phyloP scores from a whole-genome alignment of 2,329 filamentous ascomycete genomes.

The Lasiodiplodia theobromae region DNA sequence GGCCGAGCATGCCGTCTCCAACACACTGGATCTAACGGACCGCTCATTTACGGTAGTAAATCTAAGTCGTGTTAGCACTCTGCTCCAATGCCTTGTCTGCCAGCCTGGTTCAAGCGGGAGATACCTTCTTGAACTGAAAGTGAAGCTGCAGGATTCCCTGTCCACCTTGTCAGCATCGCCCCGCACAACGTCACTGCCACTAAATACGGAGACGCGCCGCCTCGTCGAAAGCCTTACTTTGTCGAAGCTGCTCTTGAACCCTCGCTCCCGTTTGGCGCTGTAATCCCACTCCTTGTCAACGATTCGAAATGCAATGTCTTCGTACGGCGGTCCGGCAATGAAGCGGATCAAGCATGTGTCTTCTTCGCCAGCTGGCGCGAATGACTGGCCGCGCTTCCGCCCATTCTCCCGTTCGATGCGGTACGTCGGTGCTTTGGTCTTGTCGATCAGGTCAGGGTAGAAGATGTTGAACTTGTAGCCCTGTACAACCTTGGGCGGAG shows the following conservation, averaged over 20 bases:
- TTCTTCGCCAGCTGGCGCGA: slow-evolving; percentile 91
- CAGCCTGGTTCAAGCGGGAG: neutral
- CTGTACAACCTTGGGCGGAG: slow-evolving; percentile 96
- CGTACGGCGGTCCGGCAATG: slow-evolving; percentile 92
- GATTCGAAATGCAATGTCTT: slow-evolving; percentile 95
- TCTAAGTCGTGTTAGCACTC: slow-evolving; percentile 43
- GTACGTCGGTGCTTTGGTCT: slow-evolving; percentile 91
- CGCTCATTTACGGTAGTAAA: slow-evolving; percentile 56
- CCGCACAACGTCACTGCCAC: slow-evolving; percentile 18
- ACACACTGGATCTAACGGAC: neutral
- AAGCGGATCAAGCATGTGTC: slow-evolving; percentile 97
- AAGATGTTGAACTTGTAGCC: slow-evolving; percentile 99
- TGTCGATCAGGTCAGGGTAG: slow-evolving; percentile 96
- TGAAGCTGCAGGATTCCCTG: slow-evolving; percentile 95
- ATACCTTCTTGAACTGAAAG: slow-evolving; percentile 98
- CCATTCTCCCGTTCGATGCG: slow-evolving; percentile 95
- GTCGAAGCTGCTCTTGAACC: slow-evolving; percentile 96
- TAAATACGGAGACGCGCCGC: neutral
- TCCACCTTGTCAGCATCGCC: slow-evolving; percentile 39
- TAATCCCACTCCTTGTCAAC: slow-evolving; percentile 99
- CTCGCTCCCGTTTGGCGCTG: slow-evolving; percentile 90
- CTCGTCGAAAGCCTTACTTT: slow-evolving; percentile 70
- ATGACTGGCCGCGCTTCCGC: slow-evolving; percentile 86
- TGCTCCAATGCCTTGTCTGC: neutral
- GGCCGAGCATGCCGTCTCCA: neutral